phyloP scores from a whole-genome alignment of 1,284 basidiomycete genomes.

The Cutaneotrichosporon mucoides region DNA sequence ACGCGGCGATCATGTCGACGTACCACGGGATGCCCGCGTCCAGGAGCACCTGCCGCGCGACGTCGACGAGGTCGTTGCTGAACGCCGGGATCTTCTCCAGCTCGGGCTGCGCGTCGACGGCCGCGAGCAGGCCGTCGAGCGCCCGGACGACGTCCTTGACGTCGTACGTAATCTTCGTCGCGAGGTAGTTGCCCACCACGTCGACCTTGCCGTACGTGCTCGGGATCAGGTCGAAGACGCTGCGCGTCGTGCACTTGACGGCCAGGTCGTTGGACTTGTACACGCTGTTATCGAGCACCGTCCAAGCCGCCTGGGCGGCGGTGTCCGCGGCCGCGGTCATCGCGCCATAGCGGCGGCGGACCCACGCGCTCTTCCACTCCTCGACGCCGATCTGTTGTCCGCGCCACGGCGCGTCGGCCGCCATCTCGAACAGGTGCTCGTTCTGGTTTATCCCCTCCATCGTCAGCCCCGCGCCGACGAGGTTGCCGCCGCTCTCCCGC shows the following conservation, averaged over 20 bases:
- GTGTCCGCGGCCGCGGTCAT: conserved; percentile 12
- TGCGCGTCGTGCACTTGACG: conserved; percentile 51
- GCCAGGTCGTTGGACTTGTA: conserved; percentile 48
- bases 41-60: conserved; percentile 50
- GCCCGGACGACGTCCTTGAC: conserved; percentile 49
- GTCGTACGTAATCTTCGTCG: conserved; percentile 50
- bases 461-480: conserved; percentile 49
- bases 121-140: conserved; percentile 45
- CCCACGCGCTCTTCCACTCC: conserved; percentile 46
- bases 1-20: conserved; percentile 11
- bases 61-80: conserved; percentile 51
- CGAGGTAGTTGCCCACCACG: conserved; percentile 43
- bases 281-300: conserved; percentile 48
- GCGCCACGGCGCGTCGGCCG: conserved; percentile 53
- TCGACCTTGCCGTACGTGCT: conserved; percentile 46
- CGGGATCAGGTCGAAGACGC: conserved; percentile 49
- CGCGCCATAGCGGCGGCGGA: conserved; percentile 46
- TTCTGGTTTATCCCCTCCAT: conserved; percentile 54
- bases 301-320: conserved; percentile 48
- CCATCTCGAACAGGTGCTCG: conserved; percentile 52
- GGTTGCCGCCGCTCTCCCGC: not conserved
- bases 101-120: conserved; percentile 21
- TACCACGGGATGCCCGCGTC: conserved; percentile 51
- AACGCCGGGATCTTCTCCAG: conserved; percentile 47
- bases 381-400: conserved; percentile 36